Conservation (phyloP, 108 stramenopile genomes). For the Cyclotella kingstonii region DNA sequence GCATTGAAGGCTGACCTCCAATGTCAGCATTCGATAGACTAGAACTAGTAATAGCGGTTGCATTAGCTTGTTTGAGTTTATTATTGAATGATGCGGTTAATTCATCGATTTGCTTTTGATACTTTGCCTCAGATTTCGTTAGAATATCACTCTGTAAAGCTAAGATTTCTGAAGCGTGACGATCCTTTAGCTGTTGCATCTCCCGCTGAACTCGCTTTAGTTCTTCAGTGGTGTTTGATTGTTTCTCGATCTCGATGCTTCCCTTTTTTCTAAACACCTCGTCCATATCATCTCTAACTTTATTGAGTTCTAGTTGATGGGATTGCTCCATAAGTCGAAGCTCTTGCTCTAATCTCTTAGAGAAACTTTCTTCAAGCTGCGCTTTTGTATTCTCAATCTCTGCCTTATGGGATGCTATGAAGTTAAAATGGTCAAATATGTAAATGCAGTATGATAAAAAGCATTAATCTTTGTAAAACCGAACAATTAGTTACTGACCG, state of each 20-base stretch:
- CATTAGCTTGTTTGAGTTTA: slow-evolving; percentile 10
- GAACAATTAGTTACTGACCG: background rate
- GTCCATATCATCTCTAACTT: slow-evolving; percentile 8
- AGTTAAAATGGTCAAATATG: background rate
- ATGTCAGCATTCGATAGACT: background rate
- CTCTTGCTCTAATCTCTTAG: slow-evolving; percentile 7
- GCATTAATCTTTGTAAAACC: background rate
- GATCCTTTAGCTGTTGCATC: slow-evolving; percentile 19
- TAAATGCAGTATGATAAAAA: too few species aligned
- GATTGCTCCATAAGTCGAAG: slow-evolving; percentile 3
- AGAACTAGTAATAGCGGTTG: background rate
- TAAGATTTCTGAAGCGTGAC: slow-evolving; percentile 7
- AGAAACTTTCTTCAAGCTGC: slow-evolving; percentile 10
- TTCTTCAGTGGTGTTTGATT: slow-evolving; percentile 1
- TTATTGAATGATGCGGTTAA: slow-evolving; percentile 14
- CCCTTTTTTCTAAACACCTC: background rate
- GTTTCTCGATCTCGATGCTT: background rate
- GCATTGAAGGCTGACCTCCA: background rate
- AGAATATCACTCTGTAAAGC: background rate
- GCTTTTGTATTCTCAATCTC: slow-evolving; percentile 10
- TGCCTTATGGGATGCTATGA: slow-evolving; percentile 3
- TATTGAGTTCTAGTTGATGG: slow-evolving; percentile 4
- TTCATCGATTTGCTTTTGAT: slow-evolving; percentile 12
- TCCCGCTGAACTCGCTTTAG: slow-evolving; percentile 6
- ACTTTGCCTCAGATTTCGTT: background rate